A percentile compares a stretch with the other conserved stretches of the same genome.
Conservation (phyloP, 805 yeast genomes). For the Nakazawaea sp. region DNA sequence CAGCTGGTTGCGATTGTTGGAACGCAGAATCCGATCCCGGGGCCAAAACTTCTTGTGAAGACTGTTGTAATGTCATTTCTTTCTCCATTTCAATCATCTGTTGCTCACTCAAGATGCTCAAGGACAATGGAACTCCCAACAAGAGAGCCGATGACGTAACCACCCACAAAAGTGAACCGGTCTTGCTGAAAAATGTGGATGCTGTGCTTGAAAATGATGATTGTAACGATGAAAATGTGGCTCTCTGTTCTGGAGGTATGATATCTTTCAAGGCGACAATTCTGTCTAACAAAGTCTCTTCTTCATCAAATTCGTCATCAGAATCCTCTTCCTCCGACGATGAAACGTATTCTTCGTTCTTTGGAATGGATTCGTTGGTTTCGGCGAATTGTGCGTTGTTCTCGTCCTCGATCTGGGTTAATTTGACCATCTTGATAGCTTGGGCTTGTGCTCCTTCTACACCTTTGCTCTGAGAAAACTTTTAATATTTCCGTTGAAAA, state of each 20-base stretch:
- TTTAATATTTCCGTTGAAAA: conserved; percentile 1
- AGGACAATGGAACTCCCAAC: conserved; percentile 87
- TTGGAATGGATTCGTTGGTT: conserved; percentile 22
- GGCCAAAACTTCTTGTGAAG: conserved; percentile 68
- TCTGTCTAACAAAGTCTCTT: conserved; percentile 85
- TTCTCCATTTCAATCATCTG: conserved; percentile 92
- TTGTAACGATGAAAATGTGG: conserved; percentile 21
- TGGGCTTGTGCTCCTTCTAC: no score
- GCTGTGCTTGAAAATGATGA: conserved; percentile 33
- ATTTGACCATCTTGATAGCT: conserved; percentile 55
- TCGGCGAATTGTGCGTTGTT: conserved; percentile 17
- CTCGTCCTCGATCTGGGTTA: conserved; percentile 66
- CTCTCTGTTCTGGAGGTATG: conserved; percentile 81
- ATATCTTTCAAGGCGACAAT: conserved; percentile 87
- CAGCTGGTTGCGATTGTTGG: conserved; percentile 16
- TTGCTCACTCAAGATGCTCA: conserved; percentile 87
- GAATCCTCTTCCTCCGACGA: conserved; percentile 38
- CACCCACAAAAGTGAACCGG: conserved; percentile 82
- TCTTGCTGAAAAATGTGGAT: conserved; percentile 41
- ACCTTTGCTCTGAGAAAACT: background rate
- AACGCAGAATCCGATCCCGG: conserved; percentile 51
- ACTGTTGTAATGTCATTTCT: conserved; percentile 77
- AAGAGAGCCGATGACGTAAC: conserved; percentile 76
- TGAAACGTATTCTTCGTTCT: conserved; percentile 28
- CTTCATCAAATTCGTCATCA: conserved; percentile 73